Conservation (phyloP, 176 grass and related monocot species). For the Coix lacrymajobi region DNA sequence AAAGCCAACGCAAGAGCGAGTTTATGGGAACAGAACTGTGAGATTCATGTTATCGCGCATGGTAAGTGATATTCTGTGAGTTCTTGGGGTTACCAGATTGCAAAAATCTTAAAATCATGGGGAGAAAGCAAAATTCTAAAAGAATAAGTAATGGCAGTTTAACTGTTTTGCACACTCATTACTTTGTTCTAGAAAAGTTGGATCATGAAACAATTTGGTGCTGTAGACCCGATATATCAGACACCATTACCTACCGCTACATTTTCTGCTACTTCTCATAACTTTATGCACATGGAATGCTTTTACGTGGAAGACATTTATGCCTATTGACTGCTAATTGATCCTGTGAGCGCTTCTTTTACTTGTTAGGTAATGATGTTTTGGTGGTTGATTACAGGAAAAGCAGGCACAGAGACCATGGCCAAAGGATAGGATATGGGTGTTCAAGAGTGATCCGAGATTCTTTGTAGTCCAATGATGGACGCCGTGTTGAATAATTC, state of each 20-base stretch:
- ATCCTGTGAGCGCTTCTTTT: neutral
- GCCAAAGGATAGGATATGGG: conserved; percentile 96
- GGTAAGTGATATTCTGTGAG: conserved; percentile 51
- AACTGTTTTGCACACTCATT: neutral
- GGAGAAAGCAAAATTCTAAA: neutral
- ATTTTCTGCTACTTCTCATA: neutral
- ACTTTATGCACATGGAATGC: neutral
- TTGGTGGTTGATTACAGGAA: conserved; percentile 63
- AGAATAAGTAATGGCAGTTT: neutral
- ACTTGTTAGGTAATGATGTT: conserved; percentile 4
- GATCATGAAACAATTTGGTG: neutral
- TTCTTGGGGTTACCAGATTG: conserved; percentile 10
- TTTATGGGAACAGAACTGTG: conserved; percentile 80
- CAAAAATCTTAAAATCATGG: too few relatives aligned
- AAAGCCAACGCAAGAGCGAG: conserved; percentile 61
- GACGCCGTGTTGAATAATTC: conserved; percentile 82
- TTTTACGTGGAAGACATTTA: neutral
- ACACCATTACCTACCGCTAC: neutral
- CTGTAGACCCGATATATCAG: neutral
- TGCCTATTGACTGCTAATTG: neutral
- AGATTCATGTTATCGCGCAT: conserved; percentile 98
- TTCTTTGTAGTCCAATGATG: conserved; percentile 97
- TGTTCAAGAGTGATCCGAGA: conserved; percentile 78
- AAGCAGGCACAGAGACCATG: conserved; percentile 95
- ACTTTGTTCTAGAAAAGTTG: neutral